A percentile compares a stretch with the other conserved stretches of the same genome.
Conservation (phyloP, 78 protist species). For the Cyanophora paradoxa region DNA sequence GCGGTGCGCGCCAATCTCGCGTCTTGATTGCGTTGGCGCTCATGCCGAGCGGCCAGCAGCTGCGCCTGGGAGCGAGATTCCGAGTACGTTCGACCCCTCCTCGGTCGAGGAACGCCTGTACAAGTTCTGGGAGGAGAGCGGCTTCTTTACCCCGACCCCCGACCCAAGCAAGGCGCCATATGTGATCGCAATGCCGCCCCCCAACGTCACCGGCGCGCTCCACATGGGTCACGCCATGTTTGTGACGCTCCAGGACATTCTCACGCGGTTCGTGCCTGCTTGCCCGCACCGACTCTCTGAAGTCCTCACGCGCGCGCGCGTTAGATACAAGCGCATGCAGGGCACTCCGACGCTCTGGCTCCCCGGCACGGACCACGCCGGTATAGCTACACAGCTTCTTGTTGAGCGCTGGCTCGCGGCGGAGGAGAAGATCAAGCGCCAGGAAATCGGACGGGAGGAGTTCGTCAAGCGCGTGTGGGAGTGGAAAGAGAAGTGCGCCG, state of each 20-base stretch:
- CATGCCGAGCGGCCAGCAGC: too few species aligned
- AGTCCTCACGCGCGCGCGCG: conserved; percentile 26
- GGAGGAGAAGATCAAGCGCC: conserved; percentile 26
- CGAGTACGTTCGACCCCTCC: not conserved
- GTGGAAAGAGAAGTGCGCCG: conserved; percentile 76
- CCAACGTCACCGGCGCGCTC: conserved; percentile 93
- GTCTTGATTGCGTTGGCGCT: too few species aligned
- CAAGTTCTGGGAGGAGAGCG: conserved; percentile 31
- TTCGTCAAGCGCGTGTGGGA: conserved; percentile 51
- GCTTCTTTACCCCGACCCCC: conserved; percentile 25
- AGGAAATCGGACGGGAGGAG: conserved; percentile 55
- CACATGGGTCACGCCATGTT: conserved; percentile 96
- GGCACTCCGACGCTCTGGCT: conserved; percentile 87
- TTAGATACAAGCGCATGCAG: conserved; percentile 77
- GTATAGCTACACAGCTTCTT: conserved; percentile 93
- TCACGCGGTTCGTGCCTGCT: not conserved
- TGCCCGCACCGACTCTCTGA: too few species aligned
- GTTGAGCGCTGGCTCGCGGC: conserved; percentile 53
- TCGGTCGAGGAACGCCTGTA: conserved; percentile 20
- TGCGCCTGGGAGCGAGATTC: conserved; percentile 2
- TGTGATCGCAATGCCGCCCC: conserved; percentile 88
- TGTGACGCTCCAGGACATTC: conserved; percentile 55
- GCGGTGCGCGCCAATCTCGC: too few species aligned
- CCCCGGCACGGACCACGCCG: conserved; percentile 99
- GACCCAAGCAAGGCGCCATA: conserved; percentile 30